These are phyloP conservation scores for Tephrocybe sp. DNA, from an alignment of 768 basidiomycete species.

Conservation along the genomic window DNA sequence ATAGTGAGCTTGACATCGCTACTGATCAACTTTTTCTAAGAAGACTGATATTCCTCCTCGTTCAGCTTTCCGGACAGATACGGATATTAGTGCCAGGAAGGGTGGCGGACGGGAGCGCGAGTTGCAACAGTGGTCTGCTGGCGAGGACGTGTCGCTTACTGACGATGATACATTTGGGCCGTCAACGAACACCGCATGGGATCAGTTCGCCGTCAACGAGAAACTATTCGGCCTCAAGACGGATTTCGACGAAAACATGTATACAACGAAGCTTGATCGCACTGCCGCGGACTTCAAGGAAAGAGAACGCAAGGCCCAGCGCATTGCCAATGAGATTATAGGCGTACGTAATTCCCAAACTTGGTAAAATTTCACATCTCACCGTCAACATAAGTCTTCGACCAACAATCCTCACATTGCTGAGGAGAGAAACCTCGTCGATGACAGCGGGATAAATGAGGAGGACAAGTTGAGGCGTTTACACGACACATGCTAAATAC, in stretches of 20 bases:
- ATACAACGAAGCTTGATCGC: conserved; percentile 93
- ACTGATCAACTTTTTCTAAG: conserved; percentile 1
- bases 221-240: conserved; percentile 90
- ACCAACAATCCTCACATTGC: conserved; percentile 82
- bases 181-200: conserved; percentile 59
- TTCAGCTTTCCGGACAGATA: conserved; percentile 79
- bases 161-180: conserved; percentile 76
- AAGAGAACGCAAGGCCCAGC: conserved; percentile 82
- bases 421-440: conserved; percentile 79
- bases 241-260: conserved; percentile 89
- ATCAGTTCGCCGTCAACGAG: conserved; percentile 95
- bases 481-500: conserved; percentile 10
- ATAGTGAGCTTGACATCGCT: conserved; percentile 49
- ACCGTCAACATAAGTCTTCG: conserved; percentile 39
- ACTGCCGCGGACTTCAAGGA: conserved; percentile 84
- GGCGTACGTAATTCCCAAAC: conserved; percentile 50
- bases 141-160: conserved; percentile 35
- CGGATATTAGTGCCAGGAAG: conserved; percentile 70
- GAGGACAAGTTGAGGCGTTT: conserved; percentile 82
- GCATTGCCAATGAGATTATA: conserved; percentile 89
- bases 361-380: conserved; percentile 5
- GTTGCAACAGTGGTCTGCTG: conserved; percentile 75
- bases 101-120: conserved; percentile 64
- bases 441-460: conserved; percentile 82
- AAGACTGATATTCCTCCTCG: conserved; percentile 7